Conservation (phyloP, 2,329 filamentous ascomycete genomes). For the Colletotrichum karsti region DNA sequence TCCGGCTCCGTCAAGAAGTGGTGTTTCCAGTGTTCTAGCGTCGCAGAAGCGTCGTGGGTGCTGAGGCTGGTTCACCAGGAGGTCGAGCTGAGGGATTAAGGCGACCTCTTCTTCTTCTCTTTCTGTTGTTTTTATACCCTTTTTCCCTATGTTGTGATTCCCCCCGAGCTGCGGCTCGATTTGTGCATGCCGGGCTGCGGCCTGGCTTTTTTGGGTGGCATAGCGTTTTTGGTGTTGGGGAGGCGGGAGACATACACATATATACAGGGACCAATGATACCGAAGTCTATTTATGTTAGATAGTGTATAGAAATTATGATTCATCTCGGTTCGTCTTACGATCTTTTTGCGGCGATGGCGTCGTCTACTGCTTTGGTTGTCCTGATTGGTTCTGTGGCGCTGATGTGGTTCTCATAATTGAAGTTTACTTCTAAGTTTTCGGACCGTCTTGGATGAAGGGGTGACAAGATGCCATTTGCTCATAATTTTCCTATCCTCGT, state of each 20-base stretch:
- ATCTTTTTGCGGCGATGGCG: too few species aligned
- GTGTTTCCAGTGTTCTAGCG: conserved; percentile 68
- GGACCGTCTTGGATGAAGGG: too few species aligned
- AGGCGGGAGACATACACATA: not conserved
- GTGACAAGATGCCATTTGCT: too few species aligned
- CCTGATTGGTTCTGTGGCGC: too few species aligned
- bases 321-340: too few species aligned
- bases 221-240: conserved; percentile 10
- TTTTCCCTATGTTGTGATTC: conserved; percentile 19
- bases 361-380: too few species aligned
- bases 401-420: too few species aligned
- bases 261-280: conserved; percentile 1
- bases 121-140: not conserved
- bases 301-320: conserved; percentile 1
- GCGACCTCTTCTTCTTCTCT: not conserved
- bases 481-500: too few species aligned
- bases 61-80: conserved; percentile 65
- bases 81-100: conserved; percentile 50
- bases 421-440: too few species aligned
- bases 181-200: conserved; percentile 14
- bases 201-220: conserved; percentile 6
- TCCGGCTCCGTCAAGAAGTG: conserved; percentile 68
- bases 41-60: conserved; percentile 63
- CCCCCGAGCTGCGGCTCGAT: conserved; percentile 15
- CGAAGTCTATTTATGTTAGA: conserved; percentile 2